Conservation (phyloP, 805 yeast species). For the Kazachstania psychrophila region DNA sequence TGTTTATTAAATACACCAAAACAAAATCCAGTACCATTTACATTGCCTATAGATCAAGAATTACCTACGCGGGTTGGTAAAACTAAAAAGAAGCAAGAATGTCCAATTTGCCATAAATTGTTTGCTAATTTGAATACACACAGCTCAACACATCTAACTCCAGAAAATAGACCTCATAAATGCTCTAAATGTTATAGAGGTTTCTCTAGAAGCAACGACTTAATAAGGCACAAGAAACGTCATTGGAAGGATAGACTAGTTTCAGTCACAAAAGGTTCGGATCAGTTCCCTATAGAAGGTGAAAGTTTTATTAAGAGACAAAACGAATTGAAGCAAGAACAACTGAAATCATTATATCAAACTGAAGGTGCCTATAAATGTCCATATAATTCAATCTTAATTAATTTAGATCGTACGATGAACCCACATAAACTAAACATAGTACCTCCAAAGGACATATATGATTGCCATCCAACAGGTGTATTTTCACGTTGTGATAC, state of each 20-base stretch:
- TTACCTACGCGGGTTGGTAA: too few species aligned
- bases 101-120: constrained; percentile 56
- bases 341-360: constrained; percentile 16
- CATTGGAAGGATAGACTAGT: constrained; percentile 56
- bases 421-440: constrained; percentile 13
- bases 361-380: constrained; percentile 49
- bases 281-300: not conserved
- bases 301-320: not conserved
- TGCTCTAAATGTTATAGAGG: constrained; percentile 77
- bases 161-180: constrained; percentile 62
- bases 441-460: constrained; percentile 4
- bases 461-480: constrained; percentile 66
- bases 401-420: constrained; percentile 18
- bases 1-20: not conserved
- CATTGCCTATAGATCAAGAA: not conserved
- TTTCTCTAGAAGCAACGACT: constrained; percentile 79
- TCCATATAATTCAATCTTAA: constrained; percentile 43
- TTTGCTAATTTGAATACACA: constrained; percentile 80
- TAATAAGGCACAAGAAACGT: constrained; percentile 74
- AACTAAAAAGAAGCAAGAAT: constrained; percentile 51
- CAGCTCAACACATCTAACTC: constrained; percentile 67
- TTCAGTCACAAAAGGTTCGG: not conserved
- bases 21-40: not conserved
- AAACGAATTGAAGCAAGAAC: constrained; percentile 7
- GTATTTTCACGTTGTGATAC: constrained; percentile 83